Conservation (phyloP, 495 filamentous ascomycete genomes). For the Lasiosphaeria ovina region DNA sequence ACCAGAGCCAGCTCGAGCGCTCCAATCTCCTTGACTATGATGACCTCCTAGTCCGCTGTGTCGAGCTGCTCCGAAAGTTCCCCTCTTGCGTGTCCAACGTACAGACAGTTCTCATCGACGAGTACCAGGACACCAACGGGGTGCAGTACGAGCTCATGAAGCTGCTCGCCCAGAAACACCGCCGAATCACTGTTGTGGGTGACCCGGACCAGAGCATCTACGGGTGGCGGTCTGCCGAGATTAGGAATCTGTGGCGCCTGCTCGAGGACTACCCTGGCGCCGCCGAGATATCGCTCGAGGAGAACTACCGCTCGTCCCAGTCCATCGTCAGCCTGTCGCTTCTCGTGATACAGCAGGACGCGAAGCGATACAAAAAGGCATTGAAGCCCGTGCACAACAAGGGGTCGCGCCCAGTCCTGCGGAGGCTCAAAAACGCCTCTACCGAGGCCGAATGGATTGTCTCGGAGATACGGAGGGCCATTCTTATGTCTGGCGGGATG, state of each 20-base stretch:
- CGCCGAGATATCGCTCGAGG: slow-evolving; percentile 79
- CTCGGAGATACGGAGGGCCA: slow-evolving; percentile 72
- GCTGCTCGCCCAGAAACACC: slow-evolving; percentile 69
- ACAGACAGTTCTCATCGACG: slow-evolving; percentile 90
- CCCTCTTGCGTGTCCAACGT: slow-evolving; percentile 90
- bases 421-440: slow-evolving; percentile 68
- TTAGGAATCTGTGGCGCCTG: slow-evolving; percentile 82
- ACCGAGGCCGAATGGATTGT: slow-evolving; percentile 88
- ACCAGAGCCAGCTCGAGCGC: slow-evolving; percentile 67
- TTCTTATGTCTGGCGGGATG: slow-evolving; percentile 68
- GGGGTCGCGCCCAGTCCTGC: slow-evolving; percentile 80
- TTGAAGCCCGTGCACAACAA: slow-evolving; percentile 77
- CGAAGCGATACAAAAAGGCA: slow-evolving; percentile 69
- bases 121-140: slow-evolving; percentile 96
- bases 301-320: slow-evolving; percentile 93
- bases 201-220: slow-evolving; percentile 99
- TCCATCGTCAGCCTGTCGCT: slow-evolving; percentile 82
- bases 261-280: slow-evolving; percentile 72
- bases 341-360: slow-evolving; percentile 90
- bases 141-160: slow-evolving; percentile 96
- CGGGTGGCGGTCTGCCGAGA: slow-evolving; percentile 95
- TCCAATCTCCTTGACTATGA: slow-evolving; percentile 95
- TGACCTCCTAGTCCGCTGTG: slow-evolving; percentile 83
- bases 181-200: slow-evolving; percentile 87
- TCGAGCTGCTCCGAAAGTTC: slow-evolving; percentile 70